Evolutionary conservation across 2,329 filamentous ascomycete species (phyloP).

Genomic region (Fusarium sp.): DNA sequence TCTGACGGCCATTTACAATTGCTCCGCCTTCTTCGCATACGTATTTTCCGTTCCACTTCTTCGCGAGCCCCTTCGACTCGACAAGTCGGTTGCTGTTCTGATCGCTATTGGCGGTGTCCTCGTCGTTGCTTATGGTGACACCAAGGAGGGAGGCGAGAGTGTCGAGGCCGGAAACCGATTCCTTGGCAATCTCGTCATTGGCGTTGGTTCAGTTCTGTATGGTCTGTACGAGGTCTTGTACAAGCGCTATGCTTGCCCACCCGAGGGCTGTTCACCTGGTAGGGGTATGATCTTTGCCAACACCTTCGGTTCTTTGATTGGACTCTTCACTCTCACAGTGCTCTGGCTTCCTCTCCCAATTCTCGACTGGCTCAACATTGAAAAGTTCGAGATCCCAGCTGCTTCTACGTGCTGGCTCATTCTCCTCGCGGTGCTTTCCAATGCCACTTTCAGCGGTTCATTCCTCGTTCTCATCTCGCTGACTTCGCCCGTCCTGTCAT

Average conservation of each 20-base stretch:
- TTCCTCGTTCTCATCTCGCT: slow-evolving; percentile 94
- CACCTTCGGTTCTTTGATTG: slow-evolving; percentile 88
- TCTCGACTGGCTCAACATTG: slow-evolving; percentile 80
- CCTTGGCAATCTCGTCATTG: slow-evolving; percentile 91
- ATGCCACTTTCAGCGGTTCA: slow-evolving; percentile 90
- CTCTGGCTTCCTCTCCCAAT: slow-evolving; percentile 93
- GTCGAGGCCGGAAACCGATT: slow-evolving; percentile 73
- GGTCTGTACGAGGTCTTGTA: slow-evolving; percentile 98
- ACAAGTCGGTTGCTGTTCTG: slow-evolving; percentile 86
- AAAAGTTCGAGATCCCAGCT: slow-evolving; percentile 83
- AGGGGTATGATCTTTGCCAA: slow-evolving; percentile 97
- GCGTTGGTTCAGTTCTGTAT: slow-evolving; percentile 89
- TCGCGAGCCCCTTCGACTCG: slow-evolving; percentile 81
- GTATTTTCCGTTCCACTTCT: slow-evolving; percentile 93
- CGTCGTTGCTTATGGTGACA: slow-evolving; percentile 93
- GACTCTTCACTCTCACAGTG: slow-evolving; percentile 83
- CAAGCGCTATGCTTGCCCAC: slow-evolving; percentile 91
- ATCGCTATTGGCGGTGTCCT: slow-evolving; percentile 91
- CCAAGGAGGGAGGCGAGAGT: slow-evolving; percentile 52
- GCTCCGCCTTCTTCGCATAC: slow-evolving; percentile 98
- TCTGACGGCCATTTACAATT: slow-evolving; percentile 98
- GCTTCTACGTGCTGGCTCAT: slow-evolving; percentile 84
- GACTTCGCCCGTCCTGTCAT: slow-evolving; percentile 90
- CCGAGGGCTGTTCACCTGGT: slow-evolving; percentile 83
- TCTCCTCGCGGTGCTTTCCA: slow-evolving; percentile 81